phyloP scores from a whole-genome alignment of 495 filamentous ascomycete species.

The Trichoderma asperelloides region DNA sequence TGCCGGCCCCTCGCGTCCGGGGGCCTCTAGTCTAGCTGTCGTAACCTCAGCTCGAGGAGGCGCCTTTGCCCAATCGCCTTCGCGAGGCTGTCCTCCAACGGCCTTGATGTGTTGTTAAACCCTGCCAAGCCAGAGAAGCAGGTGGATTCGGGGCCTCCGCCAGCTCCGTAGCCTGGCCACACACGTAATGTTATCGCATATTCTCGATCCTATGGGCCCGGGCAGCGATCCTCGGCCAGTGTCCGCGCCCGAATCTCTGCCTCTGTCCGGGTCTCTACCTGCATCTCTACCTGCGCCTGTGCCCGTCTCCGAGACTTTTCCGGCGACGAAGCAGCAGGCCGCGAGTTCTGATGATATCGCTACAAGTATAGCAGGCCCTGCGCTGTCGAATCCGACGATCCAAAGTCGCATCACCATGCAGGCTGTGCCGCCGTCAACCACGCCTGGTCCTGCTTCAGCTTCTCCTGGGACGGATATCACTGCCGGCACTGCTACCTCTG shows the following conservation, averaged over 20 bases:
- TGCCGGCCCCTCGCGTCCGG: neutral
- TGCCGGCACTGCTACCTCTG: neutral
- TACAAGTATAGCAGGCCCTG: neutral
- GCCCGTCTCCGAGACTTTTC: neutral
- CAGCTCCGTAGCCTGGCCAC: constrained; percentile 2
- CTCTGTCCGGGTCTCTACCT: neutral
- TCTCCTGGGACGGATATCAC: no score
- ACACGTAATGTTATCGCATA: neutral
- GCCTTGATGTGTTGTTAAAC: neutral
- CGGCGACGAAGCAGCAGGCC: neutral
- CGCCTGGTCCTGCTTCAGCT: neutral
- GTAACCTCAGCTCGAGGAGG: neutral
- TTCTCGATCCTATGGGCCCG: constrained; percentile 8
- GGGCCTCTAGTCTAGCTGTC: neutral
- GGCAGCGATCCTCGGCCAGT: neutral
- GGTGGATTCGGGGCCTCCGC: neutral
- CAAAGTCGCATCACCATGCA: constrained; percentile 1
- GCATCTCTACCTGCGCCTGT: neutral
- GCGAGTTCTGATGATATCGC: neutral
- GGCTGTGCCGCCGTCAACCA: neutral
- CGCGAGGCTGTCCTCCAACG: neutral
- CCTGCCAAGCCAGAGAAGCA: neutral
- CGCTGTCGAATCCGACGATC: neutral
- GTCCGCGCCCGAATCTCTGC: neutral
- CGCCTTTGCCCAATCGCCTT: neutral